Base-by-base conservation (phyloP, 495 filamentous ascomycete genomes). In the Viridothelium virens region DNA sequence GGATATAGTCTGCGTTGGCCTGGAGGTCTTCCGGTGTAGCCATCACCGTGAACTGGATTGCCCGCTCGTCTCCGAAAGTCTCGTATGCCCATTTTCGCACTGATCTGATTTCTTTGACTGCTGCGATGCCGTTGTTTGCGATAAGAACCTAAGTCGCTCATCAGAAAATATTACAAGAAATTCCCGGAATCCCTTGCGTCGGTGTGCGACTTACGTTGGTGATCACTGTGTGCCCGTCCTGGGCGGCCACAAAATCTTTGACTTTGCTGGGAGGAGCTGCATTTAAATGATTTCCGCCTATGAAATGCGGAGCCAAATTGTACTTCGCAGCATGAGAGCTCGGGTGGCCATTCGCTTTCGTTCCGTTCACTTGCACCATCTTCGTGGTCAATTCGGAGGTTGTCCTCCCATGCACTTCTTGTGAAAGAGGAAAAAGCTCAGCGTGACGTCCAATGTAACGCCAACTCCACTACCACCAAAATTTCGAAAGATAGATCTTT, bases 71-170 rank as follows among this genome's bases (percentile, higher is more conserved):
- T 76, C 94, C 92, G 73, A 99, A 97, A 4, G 90, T 93, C 80
- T 99, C 94, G 85, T 99, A 99, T 64, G 94, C 94, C 94, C 94
- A 99, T 92, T 97, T 99, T 76, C 94, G 87, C 69, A 99, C 92
- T 37, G 92, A 96, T 71, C 94, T 85, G 72, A 99, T 99, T 79
- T 97, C 93, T 79, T 99, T 99, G 72, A 99, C 94, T 68, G 94
- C 94, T 16, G 94, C 94, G 78, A 99, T 99, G 85, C 94, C 94
- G 81, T 99, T 99, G 81, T 99, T 99, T 76, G 94, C 94, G 77
- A 99, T 99, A 67, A 99, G 85, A 34, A 99, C 91, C 94, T 98
- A 74, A 25, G 59, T 12, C 12, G 63, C 10, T 47, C 56, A 59
- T 16, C 63, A 59, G 31, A n/a, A 59, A 10, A 59, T 34, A 31